Evolutionary conservation across 306 rosid genomes (phyloP).

Genomic region (Quercus rubra): DNA sequence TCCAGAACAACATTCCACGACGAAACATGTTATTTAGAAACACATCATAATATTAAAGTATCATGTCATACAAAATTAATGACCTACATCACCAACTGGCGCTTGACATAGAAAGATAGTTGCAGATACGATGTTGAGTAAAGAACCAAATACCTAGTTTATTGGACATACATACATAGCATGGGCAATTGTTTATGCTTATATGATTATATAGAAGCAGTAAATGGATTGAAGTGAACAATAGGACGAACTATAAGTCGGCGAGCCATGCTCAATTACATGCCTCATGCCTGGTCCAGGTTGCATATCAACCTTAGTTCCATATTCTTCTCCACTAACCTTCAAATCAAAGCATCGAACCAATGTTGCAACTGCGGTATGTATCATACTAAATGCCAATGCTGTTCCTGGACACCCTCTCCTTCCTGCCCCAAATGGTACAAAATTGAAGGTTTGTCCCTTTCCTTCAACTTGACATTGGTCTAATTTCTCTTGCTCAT

Average conservation of each 20-base stretch:
- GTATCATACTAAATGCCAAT: constrained; percentile 33
- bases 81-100: too few species aligned
- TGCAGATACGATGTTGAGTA: too few species aligned
- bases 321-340: constrained; percentile 6
- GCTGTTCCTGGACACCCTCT: constrained; percentile 47
- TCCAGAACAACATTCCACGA: too few species aligned
- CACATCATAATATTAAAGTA: too few species aligned
- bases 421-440: constrained; percentile 50
- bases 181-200: too few species aligned
- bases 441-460: constrained; percentile 5
- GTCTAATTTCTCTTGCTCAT: constrained; percentile 11
- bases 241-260: constrained; percentile 40
- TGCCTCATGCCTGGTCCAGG: constrained; percentile 42
- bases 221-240: constrained; percentile 14
- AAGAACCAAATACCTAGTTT: background rate
- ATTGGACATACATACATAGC: too few species aligned
- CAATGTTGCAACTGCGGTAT: constrained; percentile 34
- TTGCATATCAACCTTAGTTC: constrained; percentile 32
- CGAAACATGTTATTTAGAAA: too few species aligned
- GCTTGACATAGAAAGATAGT: too few species aligned
- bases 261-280: constrained; percentile 41
- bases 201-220: background rate
- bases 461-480: background rate
- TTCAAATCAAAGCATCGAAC: constrained; percentile 63
- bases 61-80: too few species aligned